Percentiles rank a stretch among this genome's conserved stretches.
phyloP scores from a whole-genome alignment of 371 early-diverging fungal species.

The Homolaphlyctis polyrhiza region DNA sequence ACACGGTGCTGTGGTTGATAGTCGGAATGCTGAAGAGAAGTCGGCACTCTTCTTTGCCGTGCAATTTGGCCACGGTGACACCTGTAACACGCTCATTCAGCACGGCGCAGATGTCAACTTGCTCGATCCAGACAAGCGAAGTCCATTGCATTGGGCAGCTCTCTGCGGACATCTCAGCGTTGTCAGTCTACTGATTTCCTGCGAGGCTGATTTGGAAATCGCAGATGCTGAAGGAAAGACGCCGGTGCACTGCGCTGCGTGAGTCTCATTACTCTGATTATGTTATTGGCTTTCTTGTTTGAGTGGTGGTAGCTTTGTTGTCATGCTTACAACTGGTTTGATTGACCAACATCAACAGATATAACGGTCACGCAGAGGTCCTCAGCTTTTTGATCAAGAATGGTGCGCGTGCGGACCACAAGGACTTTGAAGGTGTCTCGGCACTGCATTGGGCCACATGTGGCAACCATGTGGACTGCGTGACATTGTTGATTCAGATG shows the following conservation, averaged over 20 bases:
- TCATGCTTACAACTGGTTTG: too few relatives aligned
- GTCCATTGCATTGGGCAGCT: constrained; percentile 5
- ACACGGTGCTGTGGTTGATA: constrained; percentile 3
- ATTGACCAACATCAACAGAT: neutral
- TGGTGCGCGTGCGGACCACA: neutral
- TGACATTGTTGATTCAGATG: neutral
- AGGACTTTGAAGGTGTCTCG: constrained; percentile 1
- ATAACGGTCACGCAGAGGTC: constrained; percentile 1
- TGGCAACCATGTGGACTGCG: neutral
- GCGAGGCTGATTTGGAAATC: constrained; percentile 59
- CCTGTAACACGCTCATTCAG: neutral
- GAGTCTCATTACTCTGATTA: neutral
- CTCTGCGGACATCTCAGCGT: constrained; percentile 2
- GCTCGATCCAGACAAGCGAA: neutral
- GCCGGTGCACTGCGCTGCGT: constrained; percentile 69
- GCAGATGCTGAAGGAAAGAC: constrained; percentile 61
- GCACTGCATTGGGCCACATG: constrained; percentile 3
- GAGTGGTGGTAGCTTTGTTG: too few relatives aligned
- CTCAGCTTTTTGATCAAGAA: neutral
- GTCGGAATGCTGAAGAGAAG: neutral
- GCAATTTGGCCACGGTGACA: neutral
- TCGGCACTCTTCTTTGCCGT: neutral
- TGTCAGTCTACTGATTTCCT: constrained; percentile 34
- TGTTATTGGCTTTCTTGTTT: neutral
- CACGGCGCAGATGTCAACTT: constrained; percentile 1